Conservation (phyloP, 805 yeast species). For the Tetrapisispora taiwanensis region DNA sequence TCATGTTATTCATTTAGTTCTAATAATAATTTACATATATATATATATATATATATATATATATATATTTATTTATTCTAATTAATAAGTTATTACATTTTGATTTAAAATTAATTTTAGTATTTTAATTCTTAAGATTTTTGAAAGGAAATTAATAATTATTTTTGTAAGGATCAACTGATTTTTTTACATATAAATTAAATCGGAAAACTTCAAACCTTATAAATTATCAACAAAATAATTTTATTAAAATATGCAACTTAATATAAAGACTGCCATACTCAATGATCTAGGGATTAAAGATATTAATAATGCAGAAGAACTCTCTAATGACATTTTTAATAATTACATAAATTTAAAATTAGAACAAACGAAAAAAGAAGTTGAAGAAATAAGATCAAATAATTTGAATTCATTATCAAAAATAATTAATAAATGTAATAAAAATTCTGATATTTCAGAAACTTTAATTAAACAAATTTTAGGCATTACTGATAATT, state of each 20-base stretch:
- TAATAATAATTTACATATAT: too few relatives aligned
- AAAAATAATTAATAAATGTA: constrained; percentile 14
- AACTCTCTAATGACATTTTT: constrained; percentile 7
- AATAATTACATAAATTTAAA: constrained; percentile 13
- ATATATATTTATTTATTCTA: too few relatives aligned
- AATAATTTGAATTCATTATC: constrained; percentile 13
- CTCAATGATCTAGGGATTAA: constrained; percentile 2
- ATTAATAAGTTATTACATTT: too few relatives aligned
- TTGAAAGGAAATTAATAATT: too few relatives aligned
- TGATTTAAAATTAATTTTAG: too few relatives aligned
- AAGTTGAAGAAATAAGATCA: constrained; percentile 14
- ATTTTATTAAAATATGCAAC: not conserved
- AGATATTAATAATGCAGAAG: constrained; percentile 1
- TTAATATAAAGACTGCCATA: not conserved
- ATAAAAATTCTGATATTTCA: constrained; percentile 10
- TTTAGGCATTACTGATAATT: constrained; percentile 5
- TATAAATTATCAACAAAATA: too few relatives aligned
- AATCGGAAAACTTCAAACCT: too few relatives aligned
- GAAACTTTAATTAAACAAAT: constrained; percentile 10
- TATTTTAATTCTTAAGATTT: too few relatives aligned
- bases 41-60: too few relatives aligned
- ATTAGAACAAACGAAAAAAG: constrained; percentile 12
- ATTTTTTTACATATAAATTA: too few relatives aligned
- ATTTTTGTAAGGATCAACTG: too few relatives aligned
- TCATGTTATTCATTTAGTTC: too few relatives aligned